Conservation (phyloP, 805 yeast species). For the Grigorovia yakushimaensis region DNA sequence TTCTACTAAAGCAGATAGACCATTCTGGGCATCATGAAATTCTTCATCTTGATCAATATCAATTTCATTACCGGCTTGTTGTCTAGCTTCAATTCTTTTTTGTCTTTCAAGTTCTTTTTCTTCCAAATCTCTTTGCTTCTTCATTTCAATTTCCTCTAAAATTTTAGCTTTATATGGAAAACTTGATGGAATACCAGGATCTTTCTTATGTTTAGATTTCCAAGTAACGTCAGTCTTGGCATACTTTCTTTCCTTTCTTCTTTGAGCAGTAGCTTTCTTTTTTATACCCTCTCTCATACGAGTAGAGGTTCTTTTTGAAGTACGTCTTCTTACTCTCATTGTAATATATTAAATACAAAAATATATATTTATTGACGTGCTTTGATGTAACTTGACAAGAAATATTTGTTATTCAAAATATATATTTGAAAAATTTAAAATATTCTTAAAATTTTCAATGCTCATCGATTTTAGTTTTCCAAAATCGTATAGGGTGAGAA, state of each 20-base stretch:
- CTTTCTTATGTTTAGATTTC: slow-evolving; percentile 77
- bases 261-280: slow-evolving; percentile 89
- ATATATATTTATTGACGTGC: background rate
- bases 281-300: slow-evolving; percentile 94
- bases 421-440: background rate
- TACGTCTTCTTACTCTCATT: slow-evolving; percentile 48
- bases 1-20: slow-evolving; percentile 75
- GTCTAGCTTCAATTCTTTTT: slow-evolving; percentile 35
- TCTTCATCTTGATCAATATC: slow-evolving; percentile 32
- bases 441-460: background rate
- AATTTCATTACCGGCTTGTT: slow-evolving; percentile 31
- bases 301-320: slow-evolving; percentile 83
- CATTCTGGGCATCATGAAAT: slow-evolving; percentile 35
- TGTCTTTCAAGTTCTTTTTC: slow-evolving; percentile 43
- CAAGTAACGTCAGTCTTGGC: slow-evolving; percentile 90
- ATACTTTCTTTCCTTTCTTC: slow-evolving; percentile 70
- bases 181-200: slow-evolving; percentile 88
- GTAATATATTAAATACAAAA: background rate
- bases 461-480: background rate
- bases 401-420: background rate
- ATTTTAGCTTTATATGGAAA: slow-evolving; percentile 91
- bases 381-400: background rate
- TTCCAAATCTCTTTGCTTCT: slow-evolving; percentile 46
- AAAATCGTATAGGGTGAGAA: background rate
- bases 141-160: slow-evolving; percentile 58